Base-by-base conservation (phyloP, 306 rosid genomes). In the Potentilla sterilis region DNA sequence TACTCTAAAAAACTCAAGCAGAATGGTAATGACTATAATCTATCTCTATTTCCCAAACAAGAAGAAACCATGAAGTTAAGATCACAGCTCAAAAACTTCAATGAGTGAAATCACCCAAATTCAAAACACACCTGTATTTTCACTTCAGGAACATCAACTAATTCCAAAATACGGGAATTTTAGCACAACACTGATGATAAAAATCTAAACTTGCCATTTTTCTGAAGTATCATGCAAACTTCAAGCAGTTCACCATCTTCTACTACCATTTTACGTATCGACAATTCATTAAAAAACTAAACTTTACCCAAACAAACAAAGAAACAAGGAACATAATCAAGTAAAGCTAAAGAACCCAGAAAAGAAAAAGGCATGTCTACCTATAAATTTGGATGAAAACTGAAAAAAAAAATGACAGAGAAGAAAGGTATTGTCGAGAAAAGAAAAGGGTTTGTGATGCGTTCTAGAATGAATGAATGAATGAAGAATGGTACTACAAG, bases 401-500 rank as follows among this genome's bases (percentile, higher is more conserved):
- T 3, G 14, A 71, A 55, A 12, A 1, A 42, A 55, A 12, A 2
- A 42, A 7, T 22, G 51, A n/a, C 16, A 28, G 19, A 73, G 54
- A 73, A 28, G 16, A 22, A 73, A 22, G 1, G 34, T 14, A 13
- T 22, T 2, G 35, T 54, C 49, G 13, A 57, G 22, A 73, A 57
- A 40, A 34, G 12, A 12, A 40, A 21, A 55, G 24, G 24, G 54
- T 37, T 4, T 15, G 18, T 42, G 18, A 41, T 14, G 44, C 16
- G 68, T 73, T 73, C 41, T 73, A 9, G 47, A 54, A 34, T 13
- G 55, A 72, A 55, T 13, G 55, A 72, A 55, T 13, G 28, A 41
- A 4, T 34, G 38, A 55, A 16, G 44, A 37, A 3, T n/a, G 19
- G 4, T 19, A 73, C 21, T 22, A 22, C 9, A 43, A 22, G 67